Base-by-base conservation (phyloP, 805 yeast genomes). In the Starmerella apicola region DNA sequence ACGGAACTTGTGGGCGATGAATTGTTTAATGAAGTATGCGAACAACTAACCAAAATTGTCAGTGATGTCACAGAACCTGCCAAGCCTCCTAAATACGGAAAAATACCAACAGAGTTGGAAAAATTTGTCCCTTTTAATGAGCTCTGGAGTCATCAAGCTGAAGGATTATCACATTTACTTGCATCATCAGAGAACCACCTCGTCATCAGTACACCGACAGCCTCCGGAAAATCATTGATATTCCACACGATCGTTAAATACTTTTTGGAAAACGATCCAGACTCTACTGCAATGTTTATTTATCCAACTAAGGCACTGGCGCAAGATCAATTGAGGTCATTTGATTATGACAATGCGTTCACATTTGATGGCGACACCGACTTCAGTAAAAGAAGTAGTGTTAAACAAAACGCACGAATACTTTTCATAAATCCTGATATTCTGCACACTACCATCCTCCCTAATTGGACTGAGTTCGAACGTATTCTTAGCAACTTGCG, bases 251-350 rank as follows among this genome's bases (percentile, higher is more conserved):
- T 97, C 0, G 81, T 88, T 2, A 56, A 86, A 36, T 22, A 44
- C 12, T 30, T 26, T n/a, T 60, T 68, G 37, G 66, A 71, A 32
- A 51, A 55, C 8, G 65, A 56, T 32, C 61, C 62, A 9, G 62
- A 61, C n/a, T 49, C 53, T 1, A 81, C 94, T 0, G 81, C 95
- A 8, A 66, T 93, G 65, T 85, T 81, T 51, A 76, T 91, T 10
- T 91, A 91, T 52, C 99, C 99, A 2, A 91, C 99, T 0, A 91
- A 91, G 55, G 98, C 99, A 0, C 65, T 91, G 37, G 97, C 99
- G 0, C 98, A 91, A 55, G 98, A 91, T 64, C 99, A 91, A 59
- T 78, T 78, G 52, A 65, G 46, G 76, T 93, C n/a, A 62, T 91
- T 40, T 67, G 68, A 17, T 36, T 19, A 60, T 79, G 32, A 73